Percentiles rank a stretch among this genome's conserved stretches.
These are phyloP conservation scores for Peniophora sp. DNA, from an alignment of 1,284 basidiomycete species.

Conservation along the genomic window DNA sequence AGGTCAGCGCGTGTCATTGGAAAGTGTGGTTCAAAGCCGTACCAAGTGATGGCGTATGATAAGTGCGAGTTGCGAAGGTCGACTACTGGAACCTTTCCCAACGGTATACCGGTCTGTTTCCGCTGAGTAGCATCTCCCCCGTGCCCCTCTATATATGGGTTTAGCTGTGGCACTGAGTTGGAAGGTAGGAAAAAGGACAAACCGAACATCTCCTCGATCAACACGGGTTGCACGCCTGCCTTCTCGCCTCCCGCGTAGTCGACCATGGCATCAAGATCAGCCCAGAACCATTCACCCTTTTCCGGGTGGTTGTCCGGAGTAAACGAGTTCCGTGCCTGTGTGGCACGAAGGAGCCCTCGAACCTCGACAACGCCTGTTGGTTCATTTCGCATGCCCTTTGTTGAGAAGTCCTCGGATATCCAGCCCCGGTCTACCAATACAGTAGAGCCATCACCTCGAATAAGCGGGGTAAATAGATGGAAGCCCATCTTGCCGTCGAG, in stretches of 20 bases:
- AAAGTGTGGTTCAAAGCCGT: constrained; percentile 11
- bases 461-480: constrained; percentile 80
- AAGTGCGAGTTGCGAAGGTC: constrained; percentile 93
- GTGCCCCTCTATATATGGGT: constrained; percentile 60
- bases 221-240: constrained; percentile 73
- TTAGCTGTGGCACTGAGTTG: constrained; percentile 7
- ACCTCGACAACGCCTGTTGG: constrained; percentile 56
- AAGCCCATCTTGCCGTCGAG: constrained; percentile 84
- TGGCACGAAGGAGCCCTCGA: constrained; percentile 68
- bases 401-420: constrained; percentile 56
- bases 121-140: constrained; percentile 59
- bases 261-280: constrained; percentile 79
- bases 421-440: constrained; percentile 92
- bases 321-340: constrained; percentile 67
- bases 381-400: constrained; percentile 22
- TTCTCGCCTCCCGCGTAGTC: constrained; percentile 67
- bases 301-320: constrained; percentile 85
- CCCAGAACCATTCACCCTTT: constrained; percentile 88
- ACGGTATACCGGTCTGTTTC: constrained; percentile 70
- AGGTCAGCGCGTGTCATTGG: constrained; percentile 1
- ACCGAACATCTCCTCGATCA: constrained; percentile 85
- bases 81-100: constrained; percentile 80
- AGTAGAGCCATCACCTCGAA: constrained; percentile 70
- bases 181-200: constrained; percentile 16
- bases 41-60: constrained; percentile 96